phyloP scores from a whole-genome alignment of 1,139 yeast species.

The Candida dubliniensis region DNA sequence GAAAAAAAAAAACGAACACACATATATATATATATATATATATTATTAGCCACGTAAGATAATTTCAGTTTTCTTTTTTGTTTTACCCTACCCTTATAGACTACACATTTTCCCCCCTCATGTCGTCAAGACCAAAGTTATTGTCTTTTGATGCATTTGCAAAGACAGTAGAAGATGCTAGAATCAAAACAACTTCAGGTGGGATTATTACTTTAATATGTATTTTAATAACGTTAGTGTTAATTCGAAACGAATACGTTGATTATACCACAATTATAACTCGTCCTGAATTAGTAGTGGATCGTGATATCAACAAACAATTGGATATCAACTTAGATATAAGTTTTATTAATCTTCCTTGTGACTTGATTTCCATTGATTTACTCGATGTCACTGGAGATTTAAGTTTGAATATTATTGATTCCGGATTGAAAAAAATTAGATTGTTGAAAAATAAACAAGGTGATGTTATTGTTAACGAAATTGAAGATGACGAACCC shows the following conservation, averaged over 20 bases:
- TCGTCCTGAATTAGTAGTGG: slow-evolving; percentile 85
- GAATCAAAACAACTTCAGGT: slow-evolving; percentile 84
- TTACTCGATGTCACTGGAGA: slow-evolving; percentile 86
- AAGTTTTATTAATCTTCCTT: slow-evolving; percentile 80
- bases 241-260: slow-evolving; percentile 72
- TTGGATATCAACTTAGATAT: slow-evolving; percentile 80
- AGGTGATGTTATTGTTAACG: slow-evolving; percentile 21
- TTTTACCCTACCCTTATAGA: not conserved
- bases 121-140: slow-evolving; percentile 43
- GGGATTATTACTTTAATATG: slow-evolving; percentile 83
- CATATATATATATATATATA: no score
- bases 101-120: not conserved
- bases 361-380: slow-evolving; percentile 56
- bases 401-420: slow-evolving; percentile 66
- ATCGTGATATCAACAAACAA: slow-evolving; percentile 74
- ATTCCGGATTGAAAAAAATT: slow-evolving; percentile 69
- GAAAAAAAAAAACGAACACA: slow-evolving; percentile 2
- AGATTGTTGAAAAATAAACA: slow-evolving; percentile 49
- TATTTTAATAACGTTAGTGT: slow-evolving; percentile 56
- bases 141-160: slow-evolving; percentile 85
- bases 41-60: slow-evolving; percentile 8
- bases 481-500: slow-evolving; percentile 31
- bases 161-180: slow-evolving; percentile 91
- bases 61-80: not conserved
- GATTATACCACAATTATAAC: slow-evolving; percentile 68